A percentile compares a stretch with the other conserved stretches of the same genome.
phyloP scores from a whole-genome alignment of 495 filamentous ascomycete species.

The Trichoderma gamsii region DNA sequence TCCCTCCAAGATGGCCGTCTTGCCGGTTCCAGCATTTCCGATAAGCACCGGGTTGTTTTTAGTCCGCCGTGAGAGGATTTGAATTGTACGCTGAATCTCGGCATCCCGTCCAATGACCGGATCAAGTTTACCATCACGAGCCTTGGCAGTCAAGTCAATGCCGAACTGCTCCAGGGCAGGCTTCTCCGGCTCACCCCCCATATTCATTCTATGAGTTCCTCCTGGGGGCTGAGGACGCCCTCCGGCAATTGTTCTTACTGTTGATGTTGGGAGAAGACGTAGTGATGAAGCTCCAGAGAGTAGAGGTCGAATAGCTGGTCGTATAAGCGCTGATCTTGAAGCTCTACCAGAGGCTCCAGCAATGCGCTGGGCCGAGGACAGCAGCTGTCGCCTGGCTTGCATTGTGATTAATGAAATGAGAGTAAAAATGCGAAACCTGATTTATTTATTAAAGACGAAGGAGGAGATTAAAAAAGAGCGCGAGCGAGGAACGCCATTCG shows the following conservation, averaged over 20 bases:
- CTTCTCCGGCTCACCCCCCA: constrained; percentile 74
- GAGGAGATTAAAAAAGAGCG: background rate
- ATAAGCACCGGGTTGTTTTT: constrained; percentile 98
- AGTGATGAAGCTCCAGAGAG: background rate
- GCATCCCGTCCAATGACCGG: constrained; percentile 89
- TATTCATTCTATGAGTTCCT: constrained; percentile 87
- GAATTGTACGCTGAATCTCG: constrained; percentile 90
- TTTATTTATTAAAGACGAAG: background rate
- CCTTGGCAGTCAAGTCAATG: constrained; percentile 79
- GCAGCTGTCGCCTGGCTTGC: constrained; percentile 16
- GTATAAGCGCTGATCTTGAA: background rate
- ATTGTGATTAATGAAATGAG: background rate
- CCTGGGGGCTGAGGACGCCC: constrained; percentile 81
- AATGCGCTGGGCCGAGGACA: constrained; percentile 14
- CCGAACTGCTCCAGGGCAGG: constrained; percentile 85
- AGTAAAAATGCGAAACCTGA: too few relatives aligned
- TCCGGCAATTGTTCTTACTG: constrained; percentile 53
- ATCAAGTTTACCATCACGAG: constrained; percentile 84
- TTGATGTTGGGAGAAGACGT: background rate
- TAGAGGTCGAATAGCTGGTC: background rate
- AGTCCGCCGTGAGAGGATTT: constrained; percentile 83
- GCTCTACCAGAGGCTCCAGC: background rate
- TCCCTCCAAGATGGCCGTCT: constrained; percentile 91
- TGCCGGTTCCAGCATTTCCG: constrained; percentile 86
- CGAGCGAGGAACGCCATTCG: background rate